phyloP scores from a whole-genome alignment of 495 filamentous ascomycete genomes.

The Xanthoparmelia taractica region DNA sequence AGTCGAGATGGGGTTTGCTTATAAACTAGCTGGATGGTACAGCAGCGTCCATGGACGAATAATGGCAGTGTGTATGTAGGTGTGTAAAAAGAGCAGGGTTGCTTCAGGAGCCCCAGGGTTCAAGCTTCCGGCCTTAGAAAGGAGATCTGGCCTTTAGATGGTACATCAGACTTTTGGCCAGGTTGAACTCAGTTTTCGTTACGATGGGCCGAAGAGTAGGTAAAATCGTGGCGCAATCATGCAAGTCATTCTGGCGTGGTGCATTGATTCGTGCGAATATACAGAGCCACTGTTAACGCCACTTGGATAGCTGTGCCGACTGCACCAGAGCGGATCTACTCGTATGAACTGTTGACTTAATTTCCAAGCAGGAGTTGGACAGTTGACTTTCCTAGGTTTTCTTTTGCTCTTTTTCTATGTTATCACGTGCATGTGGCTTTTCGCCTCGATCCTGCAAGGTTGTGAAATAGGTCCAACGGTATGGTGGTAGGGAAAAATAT shows the following conservation, averaged over 20 bases:
- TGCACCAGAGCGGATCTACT: not conserved
- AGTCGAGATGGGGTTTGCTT: too few species aligned
- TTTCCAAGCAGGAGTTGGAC: not conserved
- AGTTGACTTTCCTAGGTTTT: too few species aligned
- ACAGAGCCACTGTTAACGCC: not conserved
- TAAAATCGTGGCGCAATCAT: not conserved
- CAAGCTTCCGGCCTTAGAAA: not conserved
- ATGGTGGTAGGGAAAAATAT: too few species aligned
- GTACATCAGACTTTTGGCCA: not conserved
- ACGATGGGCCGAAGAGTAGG: not conserved
- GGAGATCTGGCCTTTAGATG: not conserved
- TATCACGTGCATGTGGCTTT: too few species aligned
- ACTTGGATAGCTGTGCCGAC: not conserved
- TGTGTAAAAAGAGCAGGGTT: not conserved
- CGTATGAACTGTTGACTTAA: not conserved
- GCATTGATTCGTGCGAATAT: not conserved
- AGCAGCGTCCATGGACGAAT: conserved; percentile 2
- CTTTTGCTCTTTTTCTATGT: too few species aligned
- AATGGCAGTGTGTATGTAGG: too few species aligned
- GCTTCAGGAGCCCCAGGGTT: not conserved
- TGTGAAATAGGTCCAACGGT: too few species aligned
- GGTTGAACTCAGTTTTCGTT: not conserved
- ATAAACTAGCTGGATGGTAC: not conserved
- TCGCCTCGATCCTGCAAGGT: too few species aligned
- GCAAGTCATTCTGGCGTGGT: not conserved